Percentiles rank a stretch among this genome's conserved stretches.
These are phyloP conservation scores for Metschnikowia borealis DNA, from an alignment of 805 yeast genomes.

Conservation along the genomic window DNA sequence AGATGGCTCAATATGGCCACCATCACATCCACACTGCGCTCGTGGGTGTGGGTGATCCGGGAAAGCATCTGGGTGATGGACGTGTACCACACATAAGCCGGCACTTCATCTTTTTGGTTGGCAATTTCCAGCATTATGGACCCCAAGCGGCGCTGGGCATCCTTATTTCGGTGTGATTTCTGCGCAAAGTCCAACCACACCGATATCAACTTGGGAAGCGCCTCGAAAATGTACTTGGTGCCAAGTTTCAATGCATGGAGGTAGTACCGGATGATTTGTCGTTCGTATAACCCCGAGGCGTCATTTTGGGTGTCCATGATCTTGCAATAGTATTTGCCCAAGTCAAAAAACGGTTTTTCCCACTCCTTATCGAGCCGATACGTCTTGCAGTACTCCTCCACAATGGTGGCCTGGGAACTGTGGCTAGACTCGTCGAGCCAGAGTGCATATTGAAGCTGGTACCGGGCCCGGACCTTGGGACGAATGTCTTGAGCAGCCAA, in stretches of 20 bases:
- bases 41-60: conserved; percentile 63
- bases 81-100: conserved; percentile 62
- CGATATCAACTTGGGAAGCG: conserved; percentile 84
- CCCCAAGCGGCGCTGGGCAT: conserved; percentile 35
- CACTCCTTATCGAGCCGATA: conserved; percentile 51
- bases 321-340: conserved; percentile 78
- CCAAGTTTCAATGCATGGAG: conserved; percentile 59
- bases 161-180: conserved; percentile 19
- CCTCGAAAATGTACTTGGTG: conserved; percentile 67
- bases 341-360: conserved; percentile 76
- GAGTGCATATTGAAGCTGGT: conserved; percentile 74
- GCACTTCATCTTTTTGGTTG: conserved; percentile 45
- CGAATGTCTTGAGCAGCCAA: conserved; percentile 17
- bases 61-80: conserved; percentile 85
- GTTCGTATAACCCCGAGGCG: conserved; percentile 50
- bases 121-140: conserved; percentile 48
- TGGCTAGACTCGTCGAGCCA: conserved; percentile 89
- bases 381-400: conserved; percentile 63
- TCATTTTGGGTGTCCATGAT: conserved; percentile 63
- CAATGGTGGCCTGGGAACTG: conserved; percentile 69
- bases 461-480: conserved; percentile 29
- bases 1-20: conserved; percentile 55
- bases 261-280: conserved; percentile 52
- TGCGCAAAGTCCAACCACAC: conserved; percentile 82
- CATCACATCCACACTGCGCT: conserved; percentile 52